These are phyloP conservation scores for Pseudevernia furfuracea DNA, from an alignment of 495 filamentous ascomycete genomes.

Conservation along the genomic window DNA sequence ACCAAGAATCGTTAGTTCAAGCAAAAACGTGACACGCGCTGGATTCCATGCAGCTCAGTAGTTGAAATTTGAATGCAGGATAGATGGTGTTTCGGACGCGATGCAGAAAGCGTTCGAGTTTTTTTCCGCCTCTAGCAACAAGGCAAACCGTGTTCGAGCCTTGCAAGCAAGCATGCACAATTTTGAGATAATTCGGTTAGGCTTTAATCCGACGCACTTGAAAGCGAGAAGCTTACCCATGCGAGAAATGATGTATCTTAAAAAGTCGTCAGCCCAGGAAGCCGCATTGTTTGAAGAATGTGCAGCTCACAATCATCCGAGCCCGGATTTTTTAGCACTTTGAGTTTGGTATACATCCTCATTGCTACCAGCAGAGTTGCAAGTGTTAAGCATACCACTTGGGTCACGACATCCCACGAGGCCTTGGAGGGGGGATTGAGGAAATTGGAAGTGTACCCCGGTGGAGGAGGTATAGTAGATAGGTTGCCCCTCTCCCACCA, in stretches of 20 bases:
- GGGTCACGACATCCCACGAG: conserved; percentile 14
- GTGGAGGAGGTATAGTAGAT: conserved; percentile 20
- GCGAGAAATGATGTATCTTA: conserved; percentile 31
- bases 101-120: not conserved
- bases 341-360: conserved; percentile 19
- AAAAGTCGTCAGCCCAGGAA: not conserved
- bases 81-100: not conserved
- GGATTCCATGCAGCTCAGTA: not conserved
- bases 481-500: conserved; percentile 9
- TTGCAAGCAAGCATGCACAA: not conserved
- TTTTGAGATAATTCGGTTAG: conserved; percentile 15
- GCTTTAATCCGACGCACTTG: not conserved
- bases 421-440: conserved; percentile 14
- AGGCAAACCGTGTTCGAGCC: not conserved
- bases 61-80: not conserved
- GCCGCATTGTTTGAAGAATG: not conserved
- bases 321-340: conserved; percentile 12
- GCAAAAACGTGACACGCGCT: not conserved
- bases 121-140: not conserved
- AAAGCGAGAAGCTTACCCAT: conserved; percentile 28
- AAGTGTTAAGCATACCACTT: conserved; percentile 16
- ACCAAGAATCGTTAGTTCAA: not conserved
- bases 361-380: conserved; percentile 19
- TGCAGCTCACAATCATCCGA: conserved; percentile 19
- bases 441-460: conserved; percentile 19